Evolutionary conservation across 1,284 basidiomycete genomes (phyloP), one percentile per base, ranked within the genome.

Genomic region (Inonotus obliquus): DNA sequence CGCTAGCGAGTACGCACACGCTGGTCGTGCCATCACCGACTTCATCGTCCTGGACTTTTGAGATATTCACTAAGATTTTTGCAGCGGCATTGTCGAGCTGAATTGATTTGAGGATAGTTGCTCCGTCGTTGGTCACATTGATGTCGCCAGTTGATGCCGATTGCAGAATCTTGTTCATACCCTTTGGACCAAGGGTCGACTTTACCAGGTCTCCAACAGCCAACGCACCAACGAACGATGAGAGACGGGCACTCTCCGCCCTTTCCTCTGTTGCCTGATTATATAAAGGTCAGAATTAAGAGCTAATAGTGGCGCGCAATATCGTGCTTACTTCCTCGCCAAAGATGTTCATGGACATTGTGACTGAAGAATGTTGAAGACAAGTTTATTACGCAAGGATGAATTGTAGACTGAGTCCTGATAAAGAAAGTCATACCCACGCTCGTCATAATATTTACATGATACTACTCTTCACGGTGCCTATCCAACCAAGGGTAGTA

Each of bases 1-100:
- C 97, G 11, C 94, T 86, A 1, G 96, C 93, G 10, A 99, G 77
- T 1, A 99, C 96, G 65, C 93, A 95, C 39, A 99, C 96, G 57
- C 83, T 89, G 10, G 96, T 99, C 25, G 96, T 99, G 29, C 97
- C 97, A 76, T 98, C 97, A 17, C 97, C 97, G 52, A 99, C 89
- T 77, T 99, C 97, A 73, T 99, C 97, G 71, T 99, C 97, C 77
- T 99, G 97, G 17, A 98, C 96, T 74, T 99, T 99, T n/a, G 94
- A 96, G 74, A 99, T 99, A 77, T 99, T 98, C 71, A 99, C 97
- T 58, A 99, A 84, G 72, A 99, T 98, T 81, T 99, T 99, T 58
- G 97, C 97, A 0, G 97, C 96, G 2, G 97, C 92, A 73, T 99
- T 99, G 78, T 99, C 97, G 66, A 99, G 87, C 68, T 95, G 91